Conservation (phyloP, 768 basidiomycete species). For the Suillus subluteus region DNA sequence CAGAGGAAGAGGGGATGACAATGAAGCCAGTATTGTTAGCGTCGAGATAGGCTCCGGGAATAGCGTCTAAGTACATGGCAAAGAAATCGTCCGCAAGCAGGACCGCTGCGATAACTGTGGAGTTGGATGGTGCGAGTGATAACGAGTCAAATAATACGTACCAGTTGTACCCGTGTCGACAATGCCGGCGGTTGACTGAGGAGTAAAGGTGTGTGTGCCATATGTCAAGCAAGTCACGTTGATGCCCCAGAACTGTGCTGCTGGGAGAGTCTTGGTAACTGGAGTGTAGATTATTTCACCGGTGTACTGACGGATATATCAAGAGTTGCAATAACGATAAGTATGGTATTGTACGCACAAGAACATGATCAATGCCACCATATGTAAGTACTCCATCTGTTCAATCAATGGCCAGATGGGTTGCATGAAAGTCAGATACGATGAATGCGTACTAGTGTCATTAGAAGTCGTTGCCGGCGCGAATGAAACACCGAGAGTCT, state of each 20-base stretch:
- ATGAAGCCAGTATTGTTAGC: conserved; percentile 13
- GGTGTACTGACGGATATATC: conserved; percentile 19
- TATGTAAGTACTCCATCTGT: conserved; percentile 32
- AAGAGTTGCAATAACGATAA: neutral
- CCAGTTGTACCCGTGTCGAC: conserved; percentile 30
- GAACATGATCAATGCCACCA: conserved; percentile 23
- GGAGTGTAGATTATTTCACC: conserved; percentile 28
- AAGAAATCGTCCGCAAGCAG: conserved; percentile 28
- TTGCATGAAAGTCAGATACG: neutral
- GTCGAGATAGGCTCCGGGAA: conserved; percentile 20
- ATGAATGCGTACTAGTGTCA: conserved; percentile 19
- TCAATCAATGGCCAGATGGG: neutral
- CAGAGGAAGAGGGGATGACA: conserved; percentile 20
- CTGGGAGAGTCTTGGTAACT: conserved; percentile 30
- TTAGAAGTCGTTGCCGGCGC: conserved; percentile 22
- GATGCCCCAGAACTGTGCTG: conserved; percentile 33
- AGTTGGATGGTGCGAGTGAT: neutral
- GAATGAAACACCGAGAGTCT: conserved; percentile 27
- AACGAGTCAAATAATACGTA: neutral
- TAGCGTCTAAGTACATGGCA: conserved; percentile 17
- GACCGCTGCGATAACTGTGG: conserved; percentile 18
- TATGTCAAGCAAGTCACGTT: conserved; percentile 25
- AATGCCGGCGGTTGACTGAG: conserved; percentile 27
- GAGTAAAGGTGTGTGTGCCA: conserved; percentile 19
- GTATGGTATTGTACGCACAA: conserved; percentile 18